phyloP scores from a whole-genome alignment of 2,329 filamentous ascomycete species.

The Aspergillus phoenicis region DNA sequence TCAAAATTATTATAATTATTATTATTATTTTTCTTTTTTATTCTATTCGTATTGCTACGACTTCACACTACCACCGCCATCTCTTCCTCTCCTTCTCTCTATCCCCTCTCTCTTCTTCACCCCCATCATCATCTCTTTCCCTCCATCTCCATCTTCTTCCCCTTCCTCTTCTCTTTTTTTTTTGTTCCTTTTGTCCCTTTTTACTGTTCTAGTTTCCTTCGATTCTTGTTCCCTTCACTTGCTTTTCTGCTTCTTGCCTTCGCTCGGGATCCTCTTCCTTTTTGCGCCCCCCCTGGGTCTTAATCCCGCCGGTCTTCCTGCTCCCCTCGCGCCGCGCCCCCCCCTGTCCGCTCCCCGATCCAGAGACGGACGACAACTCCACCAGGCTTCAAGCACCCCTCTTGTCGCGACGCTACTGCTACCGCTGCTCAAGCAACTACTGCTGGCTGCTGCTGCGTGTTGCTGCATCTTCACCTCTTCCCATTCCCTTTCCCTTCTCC shows the following conservation, averaged over 20 bases:
- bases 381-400: conserved; percentile 17
- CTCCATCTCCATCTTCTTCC: conserved; percentile 7
- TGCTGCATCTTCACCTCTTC: conserved; percentile 3
- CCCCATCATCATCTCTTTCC: not conserved
- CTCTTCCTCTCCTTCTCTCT: not conserved
- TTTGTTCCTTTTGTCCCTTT: conserved; percentile 9
- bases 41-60: not conserved
- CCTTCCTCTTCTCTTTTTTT: conserved; percentile 7
- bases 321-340: conserved; percentile 25
- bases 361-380: conserved; percentile 23
- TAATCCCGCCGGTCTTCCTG: conserved; percentile 20
- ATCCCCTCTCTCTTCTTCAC: not conserved
- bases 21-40: not conserved
- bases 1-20: not conserved
- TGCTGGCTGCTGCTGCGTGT: conserved; percentile 5
- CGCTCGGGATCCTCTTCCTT: conserved; percentile 20
- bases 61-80: not conserved
- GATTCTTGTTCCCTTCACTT: conserved; percentile 11
- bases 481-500: conserved; percentile 3
- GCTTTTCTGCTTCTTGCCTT: conserved; percentile 12
- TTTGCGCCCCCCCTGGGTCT: conserved; percentile 25
- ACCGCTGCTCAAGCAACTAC: conserved; percentile 8
- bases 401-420: conserved; percentile 21
- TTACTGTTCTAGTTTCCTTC: conserved; percentile 6
- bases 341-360: conserved; percentile 30